Percentiles rank a stretch among this genome's conserved stretches.
Conservation (phyloP, 768 basidiomycete species). For the Mycena filopes region DNA sequence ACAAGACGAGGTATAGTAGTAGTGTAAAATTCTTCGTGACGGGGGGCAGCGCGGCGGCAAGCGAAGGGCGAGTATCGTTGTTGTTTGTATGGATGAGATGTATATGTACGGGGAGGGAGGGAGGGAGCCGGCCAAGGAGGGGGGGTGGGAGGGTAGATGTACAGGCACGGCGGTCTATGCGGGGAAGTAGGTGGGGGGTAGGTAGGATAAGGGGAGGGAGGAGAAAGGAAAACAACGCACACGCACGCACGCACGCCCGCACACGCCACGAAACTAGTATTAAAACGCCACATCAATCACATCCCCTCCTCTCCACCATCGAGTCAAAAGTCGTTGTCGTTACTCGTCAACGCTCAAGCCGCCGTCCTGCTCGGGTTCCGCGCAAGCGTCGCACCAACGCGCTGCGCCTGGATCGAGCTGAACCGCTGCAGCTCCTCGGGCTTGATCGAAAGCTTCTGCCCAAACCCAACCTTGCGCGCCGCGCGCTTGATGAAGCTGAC, state of each 20-base stretch:
- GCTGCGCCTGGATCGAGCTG: slow-evolving; percentile 85
- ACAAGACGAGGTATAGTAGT: slow-evolving; percentile 26
- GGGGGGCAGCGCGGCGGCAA: slow-evolving; percentile 33
- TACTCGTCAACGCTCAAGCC: slow-evolving; percentile 20
- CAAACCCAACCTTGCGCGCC: slow-evolving; percentile 89
- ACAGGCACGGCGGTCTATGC: slow-evolving; percentile 33
- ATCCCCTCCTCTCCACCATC: no score
- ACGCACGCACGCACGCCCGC: not conserved
- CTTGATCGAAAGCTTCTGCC: slow-evolving; percentile 81
- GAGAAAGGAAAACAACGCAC: not conserved
- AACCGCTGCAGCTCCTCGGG: slow-evolving; percentile 89
- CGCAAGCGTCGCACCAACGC: slow-evolving; percentile 80
- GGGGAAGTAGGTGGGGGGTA: not conserved
- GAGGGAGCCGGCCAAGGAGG: slow-evolving; percentile 20
- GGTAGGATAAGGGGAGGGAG: not conserved
- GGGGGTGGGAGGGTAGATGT: slow-evolving; percentile 1
- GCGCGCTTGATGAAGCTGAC: slow-evolving; percentile 92
- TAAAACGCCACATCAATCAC: no score
- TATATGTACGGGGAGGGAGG: no score
- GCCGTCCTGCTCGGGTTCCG: slow-evolving; percentile 78
- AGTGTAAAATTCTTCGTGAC: slow-evolving; percentile 7
- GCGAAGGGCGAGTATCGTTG: slow-evolving; percentile 22
- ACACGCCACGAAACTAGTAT: not conserved
- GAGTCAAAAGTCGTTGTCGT: not conserved
- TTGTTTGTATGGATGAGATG: not conserved